These are phyloP conservation scores for Adansonia rubrostipa DNA, from an alignment of 441 rosid genomes.

Conservation along the genomic window DNA sequence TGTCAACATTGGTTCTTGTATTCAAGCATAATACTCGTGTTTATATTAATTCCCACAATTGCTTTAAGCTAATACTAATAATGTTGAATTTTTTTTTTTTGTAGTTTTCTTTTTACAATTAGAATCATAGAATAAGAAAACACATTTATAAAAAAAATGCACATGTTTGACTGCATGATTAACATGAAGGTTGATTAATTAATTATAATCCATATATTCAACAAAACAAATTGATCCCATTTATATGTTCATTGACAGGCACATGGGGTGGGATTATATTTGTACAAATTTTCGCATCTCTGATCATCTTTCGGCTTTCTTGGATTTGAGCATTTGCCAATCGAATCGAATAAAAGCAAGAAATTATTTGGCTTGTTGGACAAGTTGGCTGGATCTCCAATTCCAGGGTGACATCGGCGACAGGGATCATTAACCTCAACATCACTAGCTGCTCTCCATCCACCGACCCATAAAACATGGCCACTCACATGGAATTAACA, in stretches of 20 bases:
- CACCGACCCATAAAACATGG: conserved; percentile 16
- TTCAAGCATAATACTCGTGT: neutral
- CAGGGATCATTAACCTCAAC: neutral
- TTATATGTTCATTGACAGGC: neutral
- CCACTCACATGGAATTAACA: neutral
- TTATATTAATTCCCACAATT: neutral
- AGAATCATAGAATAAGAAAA: neutral
- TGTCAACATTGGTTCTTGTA: neutral
- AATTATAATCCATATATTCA: neutral
- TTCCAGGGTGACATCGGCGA: conserved; percentile 10
- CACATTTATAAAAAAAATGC: neutral
- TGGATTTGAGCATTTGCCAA: neutral
- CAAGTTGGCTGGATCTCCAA: neutral
- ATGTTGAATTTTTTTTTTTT: neutral
- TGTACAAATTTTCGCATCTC: neutral
- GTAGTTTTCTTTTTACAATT: neutral
- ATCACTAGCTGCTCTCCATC: neutral
- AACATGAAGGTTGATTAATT: neutral
- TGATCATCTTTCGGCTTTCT: neutral
- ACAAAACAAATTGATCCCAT: neutral
- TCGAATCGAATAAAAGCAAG: neutral
- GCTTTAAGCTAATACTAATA: neutral
- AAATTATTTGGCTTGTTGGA: neutral
- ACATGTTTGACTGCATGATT: conserved; percentile 6
- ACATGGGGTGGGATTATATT: neutral